These are phyloP conservation scores for Mitragyna speciosa DNA, from an alignment of 257 asterid species.

Conservation along the genomic window DNA sequence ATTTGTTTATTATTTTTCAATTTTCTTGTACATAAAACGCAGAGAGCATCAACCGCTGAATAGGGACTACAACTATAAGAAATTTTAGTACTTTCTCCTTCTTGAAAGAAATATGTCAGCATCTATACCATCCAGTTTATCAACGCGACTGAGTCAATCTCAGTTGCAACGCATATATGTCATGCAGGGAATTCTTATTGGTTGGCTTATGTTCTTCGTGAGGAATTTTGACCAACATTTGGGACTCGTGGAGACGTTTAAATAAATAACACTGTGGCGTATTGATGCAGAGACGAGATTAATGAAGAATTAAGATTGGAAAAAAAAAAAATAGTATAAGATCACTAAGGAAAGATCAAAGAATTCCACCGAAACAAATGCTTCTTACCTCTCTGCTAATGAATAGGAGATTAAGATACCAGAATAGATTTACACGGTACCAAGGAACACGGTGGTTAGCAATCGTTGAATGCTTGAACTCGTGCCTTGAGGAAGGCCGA, in stretches of 20 bases:
- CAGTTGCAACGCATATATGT: background rate
- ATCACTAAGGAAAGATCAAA: background rate
- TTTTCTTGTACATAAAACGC: slow-evolving; percentile 38
- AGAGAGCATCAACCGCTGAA: slow-evolving; percentile 5
- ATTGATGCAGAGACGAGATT: background rate
- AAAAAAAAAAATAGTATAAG: background rate
- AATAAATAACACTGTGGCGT: background rate
- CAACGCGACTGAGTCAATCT: background rate
- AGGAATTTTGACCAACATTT: slow-evolving; percentile 16
- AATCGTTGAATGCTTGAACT: too few species aligned
- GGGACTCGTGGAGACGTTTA: background rate
- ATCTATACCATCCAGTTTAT: background rate
- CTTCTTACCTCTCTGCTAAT: background rate
- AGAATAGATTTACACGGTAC: background rate
- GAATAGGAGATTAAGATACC: background rate
- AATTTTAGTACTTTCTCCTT: background rate
- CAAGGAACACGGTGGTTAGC: too few species aligned
- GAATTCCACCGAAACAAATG: too few species aligned
- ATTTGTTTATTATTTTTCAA: slow-evolving; percentile 7
- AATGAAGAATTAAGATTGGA: background rate
- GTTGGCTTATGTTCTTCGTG: background rate
- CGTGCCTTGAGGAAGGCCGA: too few species aligned
- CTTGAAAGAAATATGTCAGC: background rate
- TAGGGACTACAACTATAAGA: background rate
- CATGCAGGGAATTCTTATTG: background rate